These are phyloP conservation scores for Blastocystis sp. DNA, from an alignment of 352 stramenopile genomes.

Conservation along the genomic window DNA sequence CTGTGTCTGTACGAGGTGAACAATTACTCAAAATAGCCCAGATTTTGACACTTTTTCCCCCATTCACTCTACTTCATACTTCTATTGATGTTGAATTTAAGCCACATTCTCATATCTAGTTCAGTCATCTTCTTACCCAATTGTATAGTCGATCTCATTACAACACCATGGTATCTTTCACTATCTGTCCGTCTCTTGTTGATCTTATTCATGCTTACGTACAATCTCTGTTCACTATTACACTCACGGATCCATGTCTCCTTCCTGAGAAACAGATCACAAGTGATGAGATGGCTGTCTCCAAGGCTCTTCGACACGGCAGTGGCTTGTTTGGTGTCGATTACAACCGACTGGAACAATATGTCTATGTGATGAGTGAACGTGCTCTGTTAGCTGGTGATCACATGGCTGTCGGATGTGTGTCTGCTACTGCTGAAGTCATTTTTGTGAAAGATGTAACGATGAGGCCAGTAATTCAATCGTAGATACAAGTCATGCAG, in stretches of 20 bases:
- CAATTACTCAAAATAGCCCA: neutral
- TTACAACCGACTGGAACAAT: constrained; percentile 1
- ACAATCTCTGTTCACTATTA: neutral
- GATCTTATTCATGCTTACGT: neutral
- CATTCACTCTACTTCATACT: neutral
- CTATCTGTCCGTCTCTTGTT: neutral
- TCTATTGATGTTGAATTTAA: neutral
- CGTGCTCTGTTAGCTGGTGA: neutral
- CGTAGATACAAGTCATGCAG: neutral
- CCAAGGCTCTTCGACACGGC: neutral
- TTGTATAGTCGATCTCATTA: constrained; percentile 11
- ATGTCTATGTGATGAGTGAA: neutral
- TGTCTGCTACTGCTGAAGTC: neutral
- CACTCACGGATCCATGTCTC: neutral
- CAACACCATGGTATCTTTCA: neutral
- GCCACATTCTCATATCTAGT: neutral
- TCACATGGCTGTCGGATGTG: neutral
- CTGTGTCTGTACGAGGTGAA: neutral
- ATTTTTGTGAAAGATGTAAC: constrained; percentile 27
- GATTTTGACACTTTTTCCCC: neutral
- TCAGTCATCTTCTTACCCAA: neutral
- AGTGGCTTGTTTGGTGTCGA: constrained; percentile 17
- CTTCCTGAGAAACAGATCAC: constrained; percentile 9
- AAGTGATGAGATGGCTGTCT: too few species aligned
- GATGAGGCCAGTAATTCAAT: neutral